These are phyloP conservation scores for Ascoidea rubescens DNA, from an alignment of 805 yeast genomes.

Conservation along the genomic window DNA sequence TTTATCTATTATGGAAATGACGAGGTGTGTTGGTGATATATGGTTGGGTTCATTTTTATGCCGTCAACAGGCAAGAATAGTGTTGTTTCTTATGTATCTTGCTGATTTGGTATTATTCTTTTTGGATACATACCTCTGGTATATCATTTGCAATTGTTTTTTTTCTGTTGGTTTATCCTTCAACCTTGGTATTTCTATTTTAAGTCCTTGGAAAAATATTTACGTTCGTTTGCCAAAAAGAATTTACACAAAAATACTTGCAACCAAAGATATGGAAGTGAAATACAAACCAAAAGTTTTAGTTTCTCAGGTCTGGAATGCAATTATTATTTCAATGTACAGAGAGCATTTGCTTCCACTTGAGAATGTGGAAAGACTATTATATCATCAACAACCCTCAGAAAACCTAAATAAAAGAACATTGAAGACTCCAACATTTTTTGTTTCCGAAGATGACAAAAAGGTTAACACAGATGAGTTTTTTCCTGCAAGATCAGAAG, in stretches of 20 bases:
- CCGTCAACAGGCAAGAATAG: conserved; percentile 74
- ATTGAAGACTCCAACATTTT: conserved; percentile 61
- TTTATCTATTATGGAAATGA: conserved; percentile 67
- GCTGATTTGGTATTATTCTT: conserved; percentile 92
- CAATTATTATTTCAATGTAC: conserved; percentile 71
- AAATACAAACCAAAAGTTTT: conserved; percentile 37
- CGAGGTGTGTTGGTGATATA: conserved; percentile 84
- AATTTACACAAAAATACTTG: conserved; percentile 92
- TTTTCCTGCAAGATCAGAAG: conserved; percentile 55
- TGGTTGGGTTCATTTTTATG: conserved; percentile 74
- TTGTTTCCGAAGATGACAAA: conserved; percentile 73
- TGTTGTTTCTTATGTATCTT: conserved; percentile 80
- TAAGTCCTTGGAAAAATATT: conserved; percentile 99
- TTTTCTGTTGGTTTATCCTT: conserved; percentile 96
- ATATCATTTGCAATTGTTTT: conserved; percentile 86
- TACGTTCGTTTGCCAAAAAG: conserved; percentile 96
- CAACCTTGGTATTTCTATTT: conserved; percentile 94
- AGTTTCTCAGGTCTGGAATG: conserved; percentile 70
- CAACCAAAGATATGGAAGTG: conserved; percentile 47
- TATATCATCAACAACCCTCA: conserved; percentile 37
- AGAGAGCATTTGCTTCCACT: conserved; percentile 64
- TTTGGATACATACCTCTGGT: conserved; percentile 98
- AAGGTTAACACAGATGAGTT: conserved; percentile 37
- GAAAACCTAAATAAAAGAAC: conserved; percentile 23
- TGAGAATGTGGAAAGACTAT: conserved; percentile 55